Conservation (phyloP, 1,284 basidiomycete genomes). For the Violaceomyces palustris region DNA sequence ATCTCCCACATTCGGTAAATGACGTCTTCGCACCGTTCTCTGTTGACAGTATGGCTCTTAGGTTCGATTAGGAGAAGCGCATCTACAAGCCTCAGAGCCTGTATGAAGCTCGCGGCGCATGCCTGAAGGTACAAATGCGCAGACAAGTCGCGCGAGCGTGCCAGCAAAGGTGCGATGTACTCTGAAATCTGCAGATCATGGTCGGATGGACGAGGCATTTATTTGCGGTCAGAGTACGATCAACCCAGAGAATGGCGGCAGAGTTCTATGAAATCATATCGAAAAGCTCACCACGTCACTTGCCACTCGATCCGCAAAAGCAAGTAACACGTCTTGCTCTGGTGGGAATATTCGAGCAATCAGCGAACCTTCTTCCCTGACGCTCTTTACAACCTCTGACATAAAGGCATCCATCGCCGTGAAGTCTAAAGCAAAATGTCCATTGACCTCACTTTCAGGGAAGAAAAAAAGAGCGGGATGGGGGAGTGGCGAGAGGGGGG, state of each 20-base stretch:
- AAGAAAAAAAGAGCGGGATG: too few relatives aligned
- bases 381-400: constrained; percentile 61
- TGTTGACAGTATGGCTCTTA: constrained; percentile 31
- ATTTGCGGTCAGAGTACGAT: background rate
- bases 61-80: constrained; percentile 40
- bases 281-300: constrained; percentile 61
- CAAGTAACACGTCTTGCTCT: constrained; percentile 65
- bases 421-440: constrained; percentile 70
- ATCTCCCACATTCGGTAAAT: constrained; percentile 82
- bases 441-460: constrained; percentile 2
- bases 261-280: too few relatives aligned
- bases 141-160: constrained; percentile 70
- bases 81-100: constrained; percentile 80
- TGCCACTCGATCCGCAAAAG: constrained; percentile 71
- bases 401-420: constrained; percentile 91
- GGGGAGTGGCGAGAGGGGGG: too few relatives aligned
- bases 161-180: constrained; percentile 74
- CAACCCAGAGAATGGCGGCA: background rate
- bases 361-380: constrained; percentile 70
- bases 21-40: constrained; percentile 68
- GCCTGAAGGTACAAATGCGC: constrained; percentile 74
- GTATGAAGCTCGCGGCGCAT: constrained; percentile 79
- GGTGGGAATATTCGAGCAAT: constrained; percentile 82
- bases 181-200: constrained; percentile 76
- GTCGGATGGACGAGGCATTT: background rate